A percentile compares a stretch with the other conserved stretches of the same genome.
phyloP scores from a whole-genome alignment of 164 flowering plant genomes.

The Chimonanthus praecox region DNA sequence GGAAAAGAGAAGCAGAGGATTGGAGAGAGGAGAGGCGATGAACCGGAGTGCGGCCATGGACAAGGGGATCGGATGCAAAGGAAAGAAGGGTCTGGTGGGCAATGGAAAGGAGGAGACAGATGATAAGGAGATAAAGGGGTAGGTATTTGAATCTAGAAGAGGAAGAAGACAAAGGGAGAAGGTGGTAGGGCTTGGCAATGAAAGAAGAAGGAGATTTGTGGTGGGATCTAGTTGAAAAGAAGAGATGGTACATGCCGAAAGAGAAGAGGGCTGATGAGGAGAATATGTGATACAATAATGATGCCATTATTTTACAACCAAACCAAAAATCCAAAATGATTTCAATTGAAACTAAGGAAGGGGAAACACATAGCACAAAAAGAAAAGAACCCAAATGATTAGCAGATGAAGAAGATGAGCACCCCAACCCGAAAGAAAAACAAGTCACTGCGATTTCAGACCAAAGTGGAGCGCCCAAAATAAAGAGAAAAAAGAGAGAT shows the following conservation, averaged over 20 bases:
- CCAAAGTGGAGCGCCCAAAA: too few relatives aligned
- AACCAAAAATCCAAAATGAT: too few relatives aligned
- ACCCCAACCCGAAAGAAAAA: too few relatives aligned
- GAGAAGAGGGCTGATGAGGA: constrained; percentile 44
- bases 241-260: constrained; percentile 68
- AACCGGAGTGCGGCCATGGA: constrained; percentile 73
- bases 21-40: constrained; percentile 78
- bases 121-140: constrained; percentile 52
- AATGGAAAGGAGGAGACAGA: constrained; percentile 49
- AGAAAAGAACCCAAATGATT: too few relatives aligned
- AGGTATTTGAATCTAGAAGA: constrained; percentile 29
- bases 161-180: constrained; percentile 26
- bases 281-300: constrained; percentile 41
- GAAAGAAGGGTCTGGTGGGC: constrained; percentile 51
- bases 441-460: too few relatives aligned
- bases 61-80: constrained; percentile 61
- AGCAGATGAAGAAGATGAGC: too few relatives aligned
- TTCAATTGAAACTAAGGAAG: too few relatives aligned
- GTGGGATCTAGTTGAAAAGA: constrained; percentile 44
- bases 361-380: too few relatives aligned
- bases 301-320: constrained; percentile 35
- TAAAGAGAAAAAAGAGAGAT: too few relatives aligned
- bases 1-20: constrained; percentile 57
- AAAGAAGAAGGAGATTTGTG: constrained; percentile 55
- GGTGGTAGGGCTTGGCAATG: constrained; percentile 65